Evolutionary conservation across 345 rosid species (phyloP).

Genomic region (Sisymbrium irio): DNA sequence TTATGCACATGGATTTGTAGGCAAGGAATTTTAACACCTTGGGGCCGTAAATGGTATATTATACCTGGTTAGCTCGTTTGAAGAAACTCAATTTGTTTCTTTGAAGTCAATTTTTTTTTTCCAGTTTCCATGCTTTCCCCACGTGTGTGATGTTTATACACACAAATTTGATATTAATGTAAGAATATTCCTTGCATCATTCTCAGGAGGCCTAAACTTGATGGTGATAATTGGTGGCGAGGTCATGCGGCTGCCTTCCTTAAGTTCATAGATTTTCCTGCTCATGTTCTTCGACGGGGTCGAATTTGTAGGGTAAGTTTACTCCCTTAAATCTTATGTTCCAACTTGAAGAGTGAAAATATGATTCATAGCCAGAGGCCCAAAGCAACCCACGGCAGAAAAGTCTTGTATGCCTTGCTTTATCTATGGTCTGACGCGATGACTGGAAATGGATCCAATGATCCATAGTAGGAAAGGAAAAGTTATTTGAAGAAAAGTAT

Average conservation of each 20-base stretch:
- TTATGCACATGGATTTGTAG: constrained; percentile 84
- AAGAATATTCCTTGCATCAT: constrained; percentile 14
- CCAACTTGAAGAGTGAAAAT: not conserved
- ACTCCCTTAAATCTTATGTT: not conserved
- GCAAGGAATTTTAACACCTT: constrained; percentile 79
- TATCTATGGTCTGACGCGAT: not conserved
- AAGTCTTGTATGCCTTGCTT: not conserved
- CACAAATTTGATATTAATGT: not conserved
- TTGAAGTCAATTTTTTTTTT: not conserved
- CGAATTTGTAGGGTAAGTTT: constrained; percentile 69
- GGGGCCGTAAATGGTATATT: constrained; percentile 60
- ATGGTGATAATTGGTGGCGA: constrained; percentile 95
- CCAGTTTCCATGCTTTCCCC: not conserved
- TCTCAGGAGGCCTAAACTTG: constrained; percentile 66
- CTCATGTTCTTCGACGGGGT: constrained; percentile 64
- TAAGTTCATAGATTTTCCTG: constrained; percentile 57
- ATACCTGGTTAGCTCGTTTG: constrained; percentile 34
- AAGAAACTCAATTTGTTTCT: constrained; percentile 24
- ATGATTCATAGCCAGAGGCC: not conserved
- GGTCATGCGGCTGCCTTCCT: constrained; percentile 95
- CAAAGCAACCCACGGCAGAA: not conserved
- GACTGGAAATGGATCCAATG: not conserved
- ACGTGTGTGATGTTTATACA: not conserved
- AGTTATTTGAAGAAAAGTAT: not conserved
- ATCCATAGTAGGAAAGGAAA: not conserved